Evolutionary conservation across 768 basidiomycete species (phyloP).

Genomic region (Collybia mongolica): DNA sequence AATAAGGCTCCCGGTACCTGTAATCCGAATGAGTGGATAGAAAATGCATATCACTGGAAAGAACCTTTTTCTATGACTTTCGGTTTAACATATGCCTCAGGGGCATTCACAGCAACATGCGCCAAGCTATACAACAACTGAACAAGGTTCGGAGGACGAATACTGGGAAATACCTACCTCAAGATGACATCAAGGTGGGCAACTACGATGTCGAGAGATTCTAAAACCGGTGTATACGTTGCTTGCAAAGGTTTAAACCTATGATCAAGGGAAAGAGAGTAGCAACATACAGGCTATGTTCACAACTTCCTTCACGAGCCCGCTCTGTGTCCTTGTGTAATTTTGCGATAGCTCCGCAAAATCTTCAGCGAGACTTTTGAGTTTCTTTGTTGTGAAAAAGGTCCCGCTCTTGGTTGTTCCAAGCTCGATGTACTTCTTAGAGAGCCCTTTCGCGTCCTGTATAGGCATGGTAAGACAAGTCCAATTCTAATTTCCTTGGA

Average conservation of each 20-base stretch:
- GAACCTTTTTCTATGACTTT: slow-evolving; percentile 73
- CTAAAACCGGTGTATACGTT: slow-evolving; percentile 88
- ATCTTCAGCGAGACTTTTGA: slow-evolving; percentile 73
- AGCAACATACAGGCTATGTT: slow-evolving; percentile 75
- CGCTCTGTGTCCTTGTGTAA: slow-evolving; percentile 76
- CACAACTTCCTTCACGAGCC: slow-evolving; percentile 90
- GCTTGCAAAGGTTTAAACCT: slow-evolving; percentile 43
- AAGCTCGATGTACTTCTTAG: slow-evolving; percentile 78
- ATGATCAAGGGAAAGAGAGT: background rate
- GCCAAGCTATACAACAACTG: slow-evolving; percentile 65
- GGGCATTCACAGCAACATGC: slow-evolving; percentile 85
- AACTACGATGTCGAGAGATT: slow-evolving; percentile 76
- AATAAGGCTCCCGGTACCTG: slow-evolving; percentile 79
- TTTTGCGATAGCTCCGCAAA: slow-evolving; percentile 63
- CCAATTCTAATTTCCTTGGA: background rate
- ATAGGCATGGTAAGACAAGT: background rate
- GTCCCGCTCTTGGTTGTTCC: slow-evolving; percentile 83
- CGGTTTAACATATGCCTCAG: slow-evolving; percentile 88
- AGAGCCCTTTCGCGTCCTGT: slow-evolving; percentile 79
- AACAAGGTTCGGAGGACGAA: background rate
- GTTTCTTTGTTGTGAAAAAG: slow-evolving; percentile 78
- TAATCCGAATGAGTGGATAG: background rate
- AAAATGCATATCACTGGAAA: slow-evolving; percentile 1
- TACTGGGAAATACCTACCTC: slow-evolving; percentile 49
- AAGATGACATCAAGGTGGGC: slow-evolving; percentile 91